phyloP scores from a whole-genome alignment of 1,284 basidiomycete genomes.

The Fomitopsis pinicola region DNA sequence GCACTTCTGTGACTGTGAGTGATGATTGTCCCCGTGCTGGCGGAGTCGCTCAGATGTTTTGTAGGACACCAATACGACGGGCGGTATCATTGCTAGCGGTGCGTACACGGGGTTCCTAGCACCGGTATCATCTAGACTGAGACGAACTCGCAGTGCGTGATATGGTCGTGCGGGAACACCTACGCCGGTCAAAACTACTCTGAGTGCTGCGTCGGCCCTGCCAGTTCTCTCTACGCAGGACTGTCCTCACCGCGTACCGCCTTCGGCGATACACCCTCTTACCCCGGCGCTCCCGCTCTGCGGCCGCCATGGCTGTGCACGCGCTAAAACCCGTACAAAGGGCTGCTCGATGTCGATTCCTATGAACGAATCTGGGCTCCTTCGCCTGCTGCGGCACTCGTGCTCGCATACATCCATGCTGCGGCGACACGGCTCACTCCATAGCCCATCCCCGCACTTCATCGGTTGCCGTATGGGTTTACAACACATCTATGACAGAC shows the following conservation, averaged over 20 bases:
- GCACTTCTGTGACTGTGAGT: constrained; percentile 69
- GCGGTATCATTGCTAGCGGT: constrained; percentile 76
- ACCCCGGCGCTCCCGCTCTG: too few species aligned
- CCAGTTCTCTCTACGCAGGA: background rate
- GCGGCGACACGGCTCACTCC: too few species aligned
- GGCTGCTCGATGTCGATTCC: too few species aligned
- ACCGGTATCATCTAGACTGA: background rate
- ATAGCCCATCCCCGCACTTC: too few species aligned
- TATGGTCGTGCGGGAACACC: background rate
- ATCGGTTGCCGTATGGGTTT: too few species aligned
- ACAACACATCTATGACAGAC: too few species aligned
- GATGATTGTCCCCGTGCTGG: constrained; percentile 2
- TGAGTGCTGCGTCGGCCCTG: background rate
- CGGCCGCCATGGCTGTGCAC: too few species aligned
- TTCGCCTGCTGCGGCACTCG: too few species aligned
- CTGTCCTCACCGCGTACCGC: background rate
- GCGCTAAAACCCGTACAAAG: too few species aligned
- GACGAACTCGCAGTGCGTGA: background rate
- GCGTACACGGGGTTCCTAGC: constrained; percentile 17
- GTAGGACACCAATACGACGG: constrained; percentile 69
- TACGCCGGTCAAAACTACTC: background rate
- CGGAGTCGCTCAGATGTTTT: background rate
- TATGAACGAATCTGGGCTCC: too few species aligned
- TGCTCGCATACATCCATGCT: too few species aligned
- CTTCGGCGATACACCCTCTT: too few species aligned